phyloP scores from a whole-genome alignment of 2,329 filamentous ascomycete species.

The Aspergillus niger region DNA sequence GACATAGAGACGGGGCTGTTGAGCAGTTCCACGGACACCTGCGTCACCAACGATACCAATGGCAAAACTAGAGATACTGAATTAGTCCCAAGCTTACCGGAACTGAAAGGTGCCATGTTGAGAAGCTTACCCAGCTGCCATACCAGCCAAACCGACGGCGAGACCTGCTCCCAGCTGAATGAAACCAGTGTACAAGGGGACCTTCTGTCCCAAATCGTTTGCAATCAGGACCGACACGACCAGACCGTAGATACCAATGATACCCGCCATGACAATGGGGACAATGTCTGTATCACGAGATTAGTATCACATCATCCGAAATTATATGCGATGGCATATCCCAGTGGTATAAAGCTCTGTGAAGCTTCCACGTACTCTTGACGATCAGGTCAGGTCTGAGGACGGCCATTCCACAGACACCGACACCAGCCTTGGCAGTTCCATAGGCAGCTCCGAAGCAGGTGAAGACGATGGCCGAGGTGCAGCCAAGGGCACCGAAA shows the following conservation, averaged over 20 bases:
- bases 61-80: constrained; percentile 61
- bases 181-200: constrained; percentile 78
- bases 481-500: constrained; percentile 97
- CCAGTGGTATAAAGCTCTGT: not conserved
- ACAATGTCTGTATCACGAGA: constrained; percentile 75
- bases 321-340: constrained; percentile 8
- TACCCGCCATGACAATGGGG: constrained; percentile 99
- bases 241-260: constrained; percentile 97
- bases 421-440: constrained; percentile 98
- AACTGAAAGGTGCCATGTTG: not conserved
- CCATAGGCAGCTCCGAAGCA: constrained; percentile 96
- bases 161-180: constrained; percentile 84
- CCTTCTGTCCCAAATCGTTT: constrained; percentile 70
- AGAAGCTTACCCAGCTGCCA: constrained; percentile 65
- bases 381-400: constrained; percentile 97
- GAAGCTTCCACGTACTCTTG: constrained; percentile 74
- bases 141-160: constrained; percentile 76
- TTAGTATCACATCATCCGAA: constrained; percentile 13
- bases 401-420: constrained; percentile 98
- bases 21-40: constrained; percentile 55
- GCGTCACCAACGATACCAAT: constrained; percentile 76
- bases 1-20: constrained; percentile 71
- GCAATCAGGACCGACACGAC: constrained; percentile 87
- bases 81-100: constrained; percentile 16
- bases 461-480: constrained; percentile 91